Base-by-base conservation (phyloP, 1,284 basidiomycete species). In the Trichosporon asahii region DNA sequence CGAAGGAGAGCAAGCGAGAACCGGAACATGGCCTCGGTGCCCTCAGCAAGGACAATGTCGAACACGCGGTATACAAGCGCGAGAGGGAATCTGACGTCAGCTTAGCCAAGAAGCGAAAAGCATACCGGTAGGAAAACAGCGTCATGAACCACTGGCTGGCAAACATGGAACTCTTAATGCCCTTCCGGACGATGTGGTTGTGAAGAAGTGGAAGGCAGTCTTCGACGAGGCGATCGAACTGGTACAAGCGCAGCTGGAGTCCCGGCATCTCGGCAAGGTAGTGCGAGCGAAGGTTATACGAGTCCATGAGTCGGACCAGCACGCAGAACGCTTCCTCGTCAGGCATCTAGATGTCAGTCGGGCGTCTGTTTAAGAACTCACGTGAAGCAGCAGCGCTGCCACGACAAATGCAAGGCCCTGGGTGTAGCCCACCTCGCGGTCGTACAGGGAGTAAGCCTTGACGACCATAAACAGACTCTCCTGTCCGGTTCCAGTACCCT, bases 261-360 rank as follows among this genome's bases (percentile, higher is more conserved):
- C 94, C 95, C 0, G 96, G 96, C 96, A 99, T 99, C 77, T 99
- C 95, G 6, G 96, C 95, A 15, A 97, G 87, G 84, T 95, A 99
- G 83, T 98, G 96, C 0, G 95, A 94, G 64, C 96, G 89, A 2
- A 99, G 86, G 80, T 96, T 95, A 81, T 99, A 99, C 3, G 93
- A 91, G 75, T 97, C 88, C 96, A 99, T 99, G n/a, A 99, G 84
- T 68, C 96, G 87, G n/a, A 98, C 94, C 18, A 99, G 88, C 4
- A 98, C 89, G 75, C 91, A 95, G 81, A 99, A 99, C 0, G 96
- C 96, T 83, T 99, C 96, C 84, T 98, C 95, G 75, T 98, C 95
- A 18, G 95, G 95, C 95, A 98, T 97, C 94, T 97, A 76, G 21
- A 21, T 3, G 66, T 76, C 57, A 77, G 70, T 46, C 1, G 76